Evolutionary conservation across 2,329 filamentous ascomycete genomes (phyloP), one percentile per base, ranked within the genome.

Genomic region (Alternaria solani): DNA sequence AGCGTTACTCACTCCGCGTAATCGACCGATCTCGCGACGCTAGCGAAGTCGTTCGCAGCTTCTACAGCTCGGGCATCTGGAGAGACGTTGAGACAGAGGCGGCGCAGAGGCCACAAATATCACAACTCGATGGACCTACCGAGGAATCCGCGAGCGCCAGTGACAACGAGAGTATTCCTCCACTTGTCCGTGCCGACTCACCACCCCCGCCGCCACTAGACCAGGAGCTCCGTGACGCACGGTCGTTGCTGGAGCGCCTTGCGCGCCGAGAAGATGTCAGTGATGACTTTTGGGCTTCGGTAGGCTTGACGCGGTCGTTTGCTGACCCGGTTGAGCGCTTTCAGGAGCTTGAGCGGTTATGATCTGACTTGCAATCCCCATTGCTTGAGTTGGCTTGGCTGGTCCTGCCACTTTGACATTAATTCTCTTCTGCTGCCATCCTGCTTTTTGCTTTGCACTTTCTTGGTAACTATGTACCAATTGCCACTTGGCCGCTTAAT

Each of bases 191-290:
- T 0, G 54, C 54, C 5, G 55, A 59, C 11, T 59, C 66, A 14
- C 48, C 65, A 34, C 59, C 65, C 3, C 57, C 66, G 9, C 48
- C 65, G 28, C 57, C 66, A 5, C 64, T 75, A 5, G 76, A 79
- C 23, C 73, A 74, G 56, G 80, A 82, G 69, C 76, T 91, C 26
- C 84, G 86, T 23, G 87, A 89, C 46, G 90, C 94, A 85, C 89
- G 91, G 67, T 84, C 85, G 51, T 90, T 96, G 47, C 84, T 95
- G 36, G 87, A 89, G 67, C 85, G 87, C 43, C 83, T 96, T 55
- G 87, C 89, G 34, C 84, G 86, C 18, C 83, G 91, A 25, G 86
- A 92, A 71, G 91, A 94, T 68, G 90, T 95, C 55, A 90, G 91
- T 0, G 91, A 95, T 62, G 89, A 92, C 65, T 94, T 90, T 88